phyloP scores from a whole-genome alignment of 176 grass and related monocot species.

The Saccharum spontaneum region DNA sequence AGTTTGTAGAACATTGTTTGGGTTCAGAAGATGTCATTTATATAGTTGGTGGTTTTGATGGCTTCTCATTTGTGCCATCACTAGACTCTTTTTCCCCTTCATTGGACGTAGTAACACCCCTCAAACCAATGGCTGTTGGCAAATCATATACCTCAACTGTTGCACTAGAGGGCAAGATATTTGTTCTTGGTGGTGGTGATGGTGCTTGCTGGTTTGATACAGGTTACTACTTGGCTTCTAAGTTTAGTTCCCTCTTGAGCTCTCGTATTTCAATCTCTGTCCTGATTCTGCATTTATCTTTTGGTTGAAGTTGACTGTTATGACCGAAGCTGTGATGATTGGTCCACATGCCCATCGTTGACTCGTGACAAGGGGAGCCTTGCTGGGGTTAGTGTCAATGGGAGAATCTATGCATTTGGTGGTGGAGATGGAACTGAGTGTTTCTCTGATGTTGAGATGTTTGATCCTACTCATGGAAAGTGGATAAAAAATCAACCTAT shows the following conservation, averaged over 20 bases:
- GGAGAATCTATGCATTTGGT: slow-evolving; percentile 67
- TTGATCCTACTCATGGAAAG: slow-evolving; percentile 71
- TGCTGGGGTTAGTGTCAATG: slow-evolving; percentile 53
- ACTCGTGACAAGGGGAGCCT: slow-evolving; percentile 60
- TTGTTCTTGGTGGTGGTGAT: slow-evolving; percentile 77
- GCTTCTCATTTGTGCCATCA: slow-evolving; percentile 52
- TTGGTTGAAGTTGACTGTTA: slow-evolving; percentile 70
- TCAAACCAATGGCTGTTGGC: slow-evolving; percentile 53
- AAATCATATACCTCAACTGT: slow-evolving; percentile 66
- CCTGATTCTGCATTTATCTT: slow-evolving; percentile 27
- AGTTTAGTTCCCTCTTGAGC: background rate
- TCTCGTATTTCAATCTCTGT: background rate
- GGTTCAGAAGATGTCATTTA: slow-evolving; percentile 79
- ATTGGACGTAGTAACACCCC: slow-evolving; percentile 68
- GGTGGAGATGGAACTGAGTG: slow-evolving; percentile 62
- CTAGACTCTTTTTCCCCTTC: slow-evolving; percentile 76
- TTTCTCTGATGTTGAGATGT: slow-evolving; percentile 68
- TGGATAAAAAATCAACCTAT: slow-evolving; percentile 67
- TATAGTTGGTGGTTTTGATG: slow-evolving; percentile 72
- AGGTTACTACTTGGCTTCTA: slow-evolving; percentile 46
- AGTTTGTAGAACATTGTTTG: slow-evolving; percentile 70
- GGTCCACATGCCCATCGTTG: slow-evolving; percentile 55
- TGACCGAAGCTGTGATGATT: slow-evolving; percentile 61
- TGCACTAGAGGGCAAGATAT: slow-evolving; percentile 68
- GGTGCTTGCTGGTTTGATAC: slow-evolving; percentile 67